Percentiles rank a stretch among this genome's conserved stretches.
phyloP scores from a whole-genome alignment of 495 filamentous ascomycete genomes.

The Penicillium canescens region DNA sequence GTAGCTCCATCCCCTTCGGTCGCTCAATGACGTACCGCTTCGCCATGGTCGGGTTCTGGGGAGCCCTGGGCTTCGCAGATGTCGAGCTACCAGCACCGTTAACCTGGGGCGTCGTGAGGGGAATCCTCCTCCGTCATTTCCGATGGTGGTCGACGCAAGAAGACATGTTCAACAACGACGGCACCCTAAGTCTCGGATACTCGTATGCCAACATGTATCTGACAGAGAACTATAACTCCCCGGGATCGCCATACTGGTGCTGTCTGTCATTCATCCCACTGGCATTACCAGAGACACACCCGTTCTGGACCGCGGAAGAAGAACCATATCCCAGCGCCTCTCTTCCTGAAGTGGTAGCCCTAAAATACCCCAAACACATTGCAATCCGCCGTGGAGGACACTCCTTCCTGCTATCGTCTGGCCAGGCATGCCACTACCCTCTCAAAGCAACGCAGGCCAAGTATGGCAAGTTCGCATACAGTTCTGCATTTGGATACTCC shows the following conservation, averaged over 20 bases:
- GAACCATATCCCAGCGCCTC: constrained; percentile 55
- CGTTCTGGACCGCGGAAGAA: constrained; percentile 72
- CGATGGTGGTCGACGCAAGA: constrained; percentile 76
- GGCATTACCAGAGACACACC: constrained; percentile 64
- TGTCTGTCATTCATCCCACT: constrained; percentile 75
- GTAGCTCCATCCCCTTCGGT: constrained; percentile 69
- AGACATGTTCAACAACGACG: constrained; percentile 71
- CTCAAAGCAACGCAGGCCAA: constrained; percentile 79
- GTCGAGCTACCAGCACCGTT: constrained; percentile 69
- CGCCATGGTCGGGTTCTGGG: constrained; percentile 82
- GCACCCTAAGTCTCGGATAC: constrained; percentile 75
- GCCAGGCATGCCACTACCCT: constrained; percentile 77
- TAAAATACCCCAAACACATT: constrained; percentile 72
- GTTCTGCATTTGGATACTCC: constrained; percentile 71
- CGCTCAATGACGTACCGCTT: constrained; percentile 76
- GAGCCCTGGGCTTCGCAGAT: constrained; percentile 71
- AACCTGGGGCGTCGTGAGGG: constrained; percentile 77
- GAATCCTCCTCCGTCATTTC: constrained; percentile 69
- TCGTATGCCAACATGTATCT: constrained; percentile 78
- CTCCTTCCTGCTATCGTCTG: constrained; percentile 70
- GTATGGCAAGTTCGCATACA: constrained; percentile 79
- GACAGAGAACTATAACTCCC: constrained; percentile 80
- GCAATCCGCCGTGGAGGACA: constrained; percentile 59
- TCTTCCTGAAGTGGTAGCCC: constrained; percentile 53
- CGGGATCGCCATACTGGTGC: constrained; percentile 69